These are phyloP conservation scores for Nitzschia putrida DNA, from an alignment of 108 stramenopile species.

Conservation along the genomic window DNA sequence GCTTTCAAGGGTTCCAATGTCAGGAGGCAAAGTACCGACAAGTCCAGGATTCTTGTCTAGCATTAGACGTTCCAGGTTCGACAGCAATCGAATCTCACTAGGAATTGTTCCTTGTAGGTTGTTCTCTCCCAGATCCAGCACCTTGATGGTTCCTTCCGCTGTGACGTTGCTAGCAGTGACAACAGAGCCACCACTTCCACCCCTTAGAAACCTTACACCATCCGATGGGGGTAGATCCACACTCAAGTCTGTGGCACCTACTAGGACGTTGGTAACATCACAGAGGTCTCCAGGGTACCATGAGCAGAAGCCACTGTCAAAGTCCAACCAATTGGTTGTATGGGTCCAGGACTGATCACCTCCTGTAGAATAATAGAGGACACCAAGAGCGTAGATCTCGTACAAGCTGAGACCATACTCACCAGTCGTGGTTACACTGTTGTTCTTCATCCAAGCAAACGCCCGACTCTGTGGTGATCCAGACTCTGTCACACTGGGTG, in stretches of 20 bases:
- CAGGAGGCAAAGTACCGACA: not conserved
- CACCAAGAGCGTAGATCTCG: not conserved
- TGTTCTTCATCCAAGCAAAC: no score
- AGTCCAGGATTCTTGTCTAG: constrained; percentile 4
- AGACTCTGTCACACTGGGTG: no score
- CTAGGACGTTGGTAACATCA: not conserved
- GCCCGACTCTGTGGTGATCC: no score
- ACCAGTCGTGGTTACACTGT: no score
- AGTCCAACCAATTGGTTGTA: not conserved
- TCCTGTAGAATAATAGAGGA: constrained; percentile 1
- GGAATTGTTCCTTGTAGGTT: constrained; percentile 2
- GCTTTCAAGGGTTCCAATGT: not conserved
- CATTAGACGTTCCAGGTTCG: not conserved
- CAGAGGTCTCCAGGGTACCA: constrained; percentile 10
- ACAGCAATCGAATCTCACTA: not conserved
- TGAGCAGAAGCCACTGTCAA: not conserved
- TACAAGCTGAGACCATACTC: no score
- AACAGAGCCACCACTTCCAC: not conserved
- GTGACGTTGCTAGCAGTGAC: not conserved
- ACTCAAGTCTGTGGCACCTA: no score
- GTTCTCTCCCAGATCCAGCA: not conserved
- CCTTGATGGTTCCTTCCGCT: no score
- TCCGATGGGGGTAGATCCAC: no score
- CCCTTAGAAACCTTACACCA: no score
- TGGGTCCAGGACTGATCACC: not conserved